Base-by-base conservation (phyloP, 225 moss, liverwort and hornwort species). In the Physcomitrellopsis africana region DNA sequence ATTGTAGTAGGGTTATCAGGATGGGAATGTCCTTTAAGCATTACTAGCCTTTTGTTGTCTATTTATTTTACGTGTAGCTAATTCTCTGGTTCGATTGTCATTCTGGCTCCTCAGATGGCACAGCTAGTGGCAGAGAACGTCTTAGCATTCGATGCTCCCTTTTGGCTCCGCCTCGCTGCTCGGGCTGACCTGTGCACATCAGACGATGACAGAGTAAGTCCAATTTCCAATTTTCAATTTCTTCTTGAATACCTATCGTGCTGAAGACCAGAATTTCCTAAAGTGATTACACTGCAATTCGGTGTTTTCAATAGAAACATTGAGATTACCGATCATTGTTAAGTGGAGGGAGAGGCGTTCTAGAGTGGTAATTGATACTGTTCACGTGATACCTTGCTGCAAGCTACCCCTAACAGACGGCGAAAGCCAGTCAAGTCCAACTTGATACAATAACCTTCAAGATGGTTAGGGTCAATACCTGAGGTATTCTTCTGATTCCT, bases 111-210 rank as follows among this genome's bases (percentile, higher is more conserved):
- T 41, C 87, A 99, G 94, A 86, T 90, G 62, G 86, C 87, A 45
- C 89, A 93, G 82, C 78, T 92, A 75, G 93, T 99, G 43, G 85
- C 90, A 64, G 94, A 99, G 81, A 99, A 95, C 74, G 85, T 99
- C 75, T 82, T 99, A 58, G 91, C 92, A 23, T 95, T 99, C 47
- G 90, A 99, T 70, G 86, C 93, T 54, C 80, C 87, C 56, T 99
- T 95, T 85, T 95, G 95, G 97, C 86, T 99, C 82, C 94, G 97
- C 75, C 90, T 99, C 59, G 97, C 97, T 68, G 87, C 94, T 43
- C 80, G 93, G 65, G 93, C 88, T 29, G 97, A 99, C 78, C 79
- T 92, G 27, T 90, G 91, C 80, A 81, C 77, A 65, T 80, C 91
- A 68, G 77, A 86, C 69, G 86, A 89, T 63, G 95, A 92, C 47